Percentiles rank a stretch among this genome's conserved stretches.
These are phyloP conservation scores for Penicillium sp. DNA, from an alignment of 2,329 filamentous ascomycete genomes.

Conservation along the genomic window DNA sequence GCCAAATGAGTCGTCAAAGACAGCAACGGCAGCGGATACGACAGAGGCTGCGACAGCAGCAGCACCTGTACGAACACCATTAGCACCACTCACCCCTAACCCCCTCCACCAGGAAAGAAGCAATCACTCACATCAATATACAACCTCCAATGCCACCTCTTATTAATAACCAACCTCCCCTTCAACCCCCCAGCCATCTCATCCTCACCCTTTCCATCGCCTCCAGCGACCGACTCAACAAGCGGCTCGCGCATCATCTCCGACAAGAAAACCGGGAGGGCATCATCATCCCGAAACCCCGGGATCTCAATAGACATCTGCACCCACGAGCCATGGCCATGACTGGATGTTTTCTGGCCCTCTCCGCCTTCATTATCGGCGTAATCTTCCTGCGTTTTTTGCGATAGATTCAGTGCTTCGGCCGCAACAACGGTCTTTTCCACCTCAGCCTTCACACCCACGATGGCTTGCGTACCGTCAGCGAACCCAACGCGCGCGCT, in stretches of 20 bases:
- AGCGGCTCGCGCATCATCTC: slow-evolving; percentile 84
- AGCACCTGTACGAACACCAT: slow-evolving; percentile 65
- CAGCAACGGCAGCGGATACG: slow-evolving; percentile 84
- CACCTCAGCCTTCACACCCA: slow-evolving; percentile 90
- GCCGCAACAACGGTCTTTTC: slow-evolving; percentile 54
- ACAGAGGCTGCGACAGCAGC: slow-evolving; percentile 82
- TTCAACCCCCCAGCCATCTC: slow-evolving; percentile 59
- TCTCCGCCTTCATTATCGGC: slow-evolving; percentile 21
- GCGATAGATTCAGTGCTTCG: slow-evolving; percentile 35
- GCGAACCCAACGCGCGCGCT: slow-evolving; percentile 88
- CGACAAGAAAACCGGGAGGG: slow-evolving; percentile 73
- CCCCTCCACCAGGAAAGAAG: too few species aligned
- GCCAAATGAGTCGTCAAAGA: slow-evolving; percentile 90
- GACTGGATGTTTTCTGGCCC: too few species aligned
- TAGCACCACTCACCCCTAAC: too few species aligned
- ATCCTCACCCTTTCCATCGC: slow-evolving; percentile 51
- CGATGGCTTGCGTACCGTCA: slow-evolving; percentile 90
- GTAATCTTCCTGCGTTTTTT: slow-evolving; percentile 25
- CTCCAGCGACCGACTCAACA: slow-evolving; percentile 61
- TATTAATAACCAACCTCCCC: slow-evolving; percentile 74
- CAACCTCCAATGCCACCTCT: slow-evolving; percentile 88
- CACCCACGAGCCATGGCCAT: slow-evolving; percentile 53
- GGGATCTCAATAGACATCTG: slow-evolving; percentile 88
- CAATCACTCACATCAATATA: slow-evolving; percentile 80
- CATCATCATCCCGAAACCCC: slow-evolving; percentile 81